Percentiles rank a stretch among this genome's conserved stretches.
These are phyloP conservation scores for Nitzschia sp. DNA, from an alignment of 108 stramenopile species.

Conservation along the genomic window DNA sequence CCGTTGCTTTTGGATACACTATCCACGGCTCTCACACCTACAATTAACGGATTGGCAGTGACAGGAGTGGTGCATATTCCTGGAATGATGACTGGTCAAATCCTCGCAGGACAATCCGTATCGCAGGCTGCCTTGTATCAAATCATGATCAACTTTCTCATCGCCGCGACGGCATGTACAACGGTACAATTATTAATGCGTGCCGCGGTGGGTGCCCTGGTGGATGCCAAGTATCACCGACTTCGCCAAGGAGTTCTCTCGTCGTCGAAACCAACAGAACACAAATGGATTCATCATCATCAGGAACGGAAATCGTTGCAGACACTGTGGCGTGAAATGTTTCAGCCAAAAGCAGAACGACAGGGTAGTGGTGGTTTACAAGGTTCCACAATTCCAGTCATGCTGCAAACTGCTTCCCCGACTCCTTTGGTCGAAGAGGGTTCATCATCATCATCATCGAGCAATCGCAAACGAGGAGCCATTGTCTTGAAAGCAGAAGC, in stretches of 20 bases:
- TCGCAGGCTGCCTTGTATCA: conserved; percentile 85
- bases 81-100: conserved; percentile 95
- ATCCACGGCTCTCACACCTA: conserved; percentile 52
- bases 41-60: conserved; percentile 66
- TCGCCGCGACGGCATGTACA: conserved; percentile 37
- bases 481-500: neutral
- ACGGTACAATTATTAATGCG: conserved; percentile 46
- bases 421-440: neutral
- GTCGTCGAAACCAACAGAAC: neutral
- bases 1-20: conserved; percentile 29
- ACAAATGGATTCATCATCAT: conserved; percentile 13
- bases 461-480: neutral
- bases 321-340: neutral
- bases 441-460: too few relatives aligned
- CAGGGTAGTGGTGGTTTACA: neutral
- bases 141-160: conserved; percentile 81
- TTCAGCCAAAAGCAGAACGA: neutral
- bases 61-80: conserved; percentile 88
- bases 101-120: conserved; percentile 77
- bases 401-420: neutral
- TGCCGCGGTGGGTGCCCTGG: conserved; percentile 41
- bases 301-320: neutral
- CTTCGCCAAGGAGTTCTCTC: conserved; percentile 6
- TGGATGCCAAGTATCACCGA: conserved; percentile 20
- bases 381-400: neutral